Conservation (phyloP, 768 basidiomycete genomes). For the Suillus paluster region DNA sequence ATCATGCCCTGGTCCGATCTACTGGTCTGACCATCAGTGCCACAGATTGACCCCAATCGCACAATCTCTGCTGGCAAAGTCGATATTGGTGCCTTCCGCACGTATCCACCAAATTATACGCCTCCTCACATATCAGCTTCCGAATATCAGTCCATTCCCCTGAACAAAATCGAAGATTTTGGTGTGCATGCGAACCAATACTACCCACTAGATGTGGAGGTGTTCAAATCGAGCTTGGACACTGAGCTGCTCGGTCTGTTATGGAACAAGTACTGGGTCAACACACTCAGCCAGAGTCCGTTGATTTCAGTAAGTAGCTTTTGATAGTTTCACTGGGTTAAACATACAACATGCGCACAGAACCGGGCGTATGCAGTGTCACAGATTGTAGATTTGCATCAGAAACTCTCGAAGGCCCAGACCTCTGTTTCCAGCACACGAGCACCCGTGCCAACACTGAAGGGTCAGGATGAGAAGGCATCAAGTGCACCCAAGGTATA, state of each 20-base stretch:
- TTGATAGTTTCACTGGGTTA: not conserved
- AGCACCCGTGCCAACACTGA: constrained; percentile 54
- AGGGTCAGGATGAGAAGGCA: constrained; percentile 52
- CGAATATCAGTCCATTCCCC: constrained; percentile 95
- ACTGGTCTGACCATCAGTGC: not conserved
- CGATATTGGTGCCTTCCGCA: constrained; percentile 98
- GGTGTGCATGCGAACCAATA: constrained; percentile 98
- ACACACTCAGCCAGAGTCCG: constrained; percentile 92
- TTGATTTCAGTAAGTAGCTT: constrained; percentile 75
- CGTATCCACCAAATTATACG: constrained; percentile 94
- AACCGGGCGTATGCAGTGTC: constrained; percentile 94
- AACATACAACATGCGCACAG: constrained; percentile 44
- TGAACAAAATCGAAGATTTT: constrained; percentile 98
- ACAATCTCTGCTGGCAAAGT: constrained; percentile 98
- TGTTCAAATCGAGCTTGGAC: constrained; percentile 93
- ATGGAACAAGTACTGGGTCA: constrained; percentile 99
- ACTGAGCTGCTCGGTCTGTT: constrained; percentile 85
- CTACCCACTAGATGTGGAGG: constrained; percentile 91
- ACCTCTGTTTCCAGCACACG: constrained; percentile 59
- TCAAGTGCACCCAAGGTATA: constrained; percentile 45
- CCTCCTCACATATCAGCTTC: constrained; percentile 72
- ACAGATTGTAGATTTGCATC: constrained; percentile 86
- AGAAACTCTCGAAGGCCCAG: constrained; percentile 83
- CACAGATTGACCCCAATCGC: constrained; percentile 94
- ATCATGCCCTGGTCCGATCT: not conserved